A percentile compares a stretch with the other conserved stretches of the same genome.
These are phyloP conservation scores for Blepharisma stoltei DNA, from an alignment of 73 alveolate species.

Conservation along the genomic window DNA sequence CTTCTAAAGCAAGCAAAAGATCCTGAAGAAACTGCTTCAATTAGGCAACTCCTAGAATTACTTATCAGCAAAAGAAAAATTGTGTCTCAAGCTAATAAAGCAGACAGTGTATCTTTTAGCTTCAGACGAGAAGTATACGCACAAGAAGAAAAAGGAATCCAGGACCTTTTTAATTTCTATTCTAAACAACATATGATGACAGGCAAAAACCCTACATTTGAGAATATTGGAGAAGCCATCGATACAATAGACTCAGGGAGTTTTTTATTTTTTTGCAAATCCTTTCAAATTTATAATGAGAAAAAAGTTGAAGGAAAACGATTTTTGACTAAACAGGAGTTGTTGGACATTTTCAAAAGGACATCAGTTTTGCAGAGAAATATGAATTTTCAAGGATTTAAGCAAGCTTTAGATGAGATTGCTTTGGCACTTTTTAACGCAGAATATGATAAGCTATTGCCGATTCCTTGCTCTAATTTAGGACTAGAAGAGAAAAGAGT, in stretches of 20 bases:
- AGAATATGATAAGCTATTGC: slow-evolving; percentile 13
- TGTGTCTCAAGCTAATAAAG: background rate
- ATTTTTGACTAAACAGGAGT: slow-evolving; percentile 16
- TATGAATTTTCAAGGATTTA: slow-evolving; percentile 28
- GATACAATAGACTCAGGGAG: slow-evolving; percentile 9
- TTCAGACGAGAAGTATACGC: background rate
- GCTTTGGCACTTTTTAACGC: slow-evolving; percentile 5
- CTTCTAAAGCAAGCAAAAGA: slow-evolving; percentile 10
- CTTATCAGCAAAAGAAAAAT: background rate
- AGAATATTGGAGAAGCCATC: slow-evolving; percentile 14
- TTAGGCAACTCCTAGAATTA: background rate
- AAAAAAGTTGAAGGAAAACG: slow-evolving; percentile 5
- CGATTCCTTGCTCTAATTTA: background rate
- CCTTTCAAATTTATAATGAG: background rate
- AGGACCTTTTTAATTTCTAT: background rate
- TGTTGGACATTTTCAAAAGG: background rate
- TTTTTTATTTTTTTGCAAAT: background rate
- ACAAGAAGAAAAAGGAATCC: slow-evolving; percentile 8
- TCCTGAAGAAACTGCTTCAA: slow-evolving; percentile 11
- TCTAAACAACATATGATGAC: slow-evolving; percentile 19
- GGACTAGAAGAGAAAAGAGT: slow-evolving; percentile 5
- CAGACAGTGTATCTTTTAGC: background rate
- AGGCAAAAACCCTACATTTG: slow-evolving; percentile 24
- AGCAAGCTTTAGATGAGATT: slow-evolving; percentile 5
- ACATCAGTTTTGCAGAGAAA: background rate